phyloP scores from a whole-genome alignment of 257 asterid species.

The Ehretia macrophylla region DNA sequence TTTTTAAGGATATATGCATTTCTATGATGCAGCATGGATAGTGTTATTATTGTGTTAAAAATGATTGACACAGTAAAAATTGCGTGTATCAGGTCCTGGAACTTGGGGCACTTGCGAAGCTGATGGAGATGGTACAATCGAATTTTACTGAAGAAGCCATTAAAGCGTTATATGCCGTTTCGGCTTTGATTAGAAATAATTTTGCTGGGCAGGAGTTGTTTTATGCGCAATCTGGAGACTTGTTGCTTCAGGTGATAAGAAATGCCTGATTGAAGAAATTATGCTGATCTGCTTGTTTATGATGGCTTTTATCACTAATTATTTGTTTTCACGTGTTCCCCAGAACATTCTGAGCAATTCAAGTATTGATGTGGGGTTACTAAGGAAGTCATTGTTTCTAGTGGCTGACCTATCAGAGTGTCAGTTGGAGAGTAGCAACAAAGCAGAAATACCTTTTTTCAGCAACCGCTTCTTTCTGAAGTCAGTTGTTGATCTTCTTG shows the following conservation, averaged over 20 bases:
- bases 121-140: constrained; percentile 62
- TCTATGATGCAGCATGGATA: no score
- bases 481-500: constrained; percentile 59
- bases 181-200: constrained; percentile 73
- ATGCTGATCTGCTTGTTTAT: background rate
- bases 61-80: constrained; percentile 15
- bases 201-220: constrained; percentile 55
- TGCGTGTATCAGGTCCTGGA: constrained; percentile 55
- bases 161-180: constrained; percentile 74
- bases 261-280: background rate
- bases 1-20: background rate
- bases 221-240: constrained; percentile 58
- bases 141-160: constrained; percentile 60
- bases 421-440: constrained; percentile 38
- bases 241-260: constrained; percentile 72
- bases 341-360: constrained; percentile 73
- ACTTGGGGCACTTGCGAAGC: constrained; percentile 52
- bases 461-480: constrained; percentile 49
- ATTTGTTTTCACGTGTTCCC: constrained; percentile 3
- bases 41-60: background rate
- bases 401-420: constrained; percentile 62
- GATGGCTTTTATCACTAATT: background rate
- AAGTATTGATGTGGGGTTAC: constrained; percentile 60
- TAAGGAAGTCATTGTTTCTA: constrained; percentile 53
- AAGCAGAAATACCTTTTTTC: constrained; percentile 38